Conservation (phyloP, 108 stramenopile genomes). For the Skeletonema grethae region DNA sequence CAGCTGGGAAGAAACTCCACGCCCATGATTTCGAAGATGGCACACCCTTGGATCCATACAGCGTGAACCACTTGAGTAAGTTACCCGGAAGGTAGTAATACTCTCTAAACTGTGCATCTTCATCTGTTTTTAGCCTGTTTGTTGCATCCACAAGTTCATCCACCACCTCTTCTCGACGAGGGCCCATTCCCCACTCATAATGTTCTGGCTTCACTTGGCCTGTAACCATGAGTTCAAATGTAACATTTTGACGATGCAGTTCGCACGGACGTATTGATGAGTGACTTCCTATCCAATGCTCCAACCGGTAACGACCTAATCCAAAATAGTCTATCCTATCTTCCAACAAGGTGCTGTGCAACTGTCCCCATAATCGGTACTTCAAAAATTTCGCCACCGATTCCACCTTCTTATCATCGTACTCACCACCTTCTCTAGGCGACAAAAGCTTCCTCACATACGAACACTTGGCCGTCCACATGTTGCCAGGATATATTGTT, state of each 20-base stretch:
- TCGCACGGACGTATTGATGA: constrained; percentile 56
- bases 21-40: constrained; percentile 51
- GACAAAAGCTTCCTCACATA: constrained; percentile 50
- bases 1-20: constrained; percentile 55
- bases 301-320: constrained; percentile 47
- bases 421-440: constrained; percentile 45
- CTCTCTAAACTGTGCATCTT: constrained; percentile 48
- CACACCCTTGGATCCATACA: constrained; percentile 45
- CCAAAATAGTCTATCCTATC: constrained; percentile 53
- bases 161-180: constrained; percentile 34
- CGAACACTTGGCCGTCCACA: constrained; percentile 57
- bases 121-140: constrained; percentile 13
- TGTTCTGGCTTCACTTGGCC: constrained; percentile 23
- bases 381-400: constrained; percentile 42
- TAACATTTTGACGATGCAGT: constrained; percentile 35
- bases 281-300: constrained; percentile 64
- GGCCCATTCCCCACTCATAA: constrained; percentile 48
- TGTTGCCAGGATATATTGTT: constrained; percentile 56
- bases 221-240: constrained; percentile 35
- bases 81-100: constrained; percentile 51
- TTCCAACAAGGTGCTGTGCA: constrained; percentile 35
- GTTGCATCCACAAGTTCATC: constrained; percentile 18
- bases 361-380: constrained; percentile 37
- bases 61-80: constrained; percentile 50
- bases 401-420: constrained; percentile 35